A percentile compares a stretch with the other conserved stretches of the same genome.
These are phyloP conservation scores for Phytophthora pinifolia DNA, from an alignment of 352 stramenopile species.

Conservation along the genomic window DNA sequence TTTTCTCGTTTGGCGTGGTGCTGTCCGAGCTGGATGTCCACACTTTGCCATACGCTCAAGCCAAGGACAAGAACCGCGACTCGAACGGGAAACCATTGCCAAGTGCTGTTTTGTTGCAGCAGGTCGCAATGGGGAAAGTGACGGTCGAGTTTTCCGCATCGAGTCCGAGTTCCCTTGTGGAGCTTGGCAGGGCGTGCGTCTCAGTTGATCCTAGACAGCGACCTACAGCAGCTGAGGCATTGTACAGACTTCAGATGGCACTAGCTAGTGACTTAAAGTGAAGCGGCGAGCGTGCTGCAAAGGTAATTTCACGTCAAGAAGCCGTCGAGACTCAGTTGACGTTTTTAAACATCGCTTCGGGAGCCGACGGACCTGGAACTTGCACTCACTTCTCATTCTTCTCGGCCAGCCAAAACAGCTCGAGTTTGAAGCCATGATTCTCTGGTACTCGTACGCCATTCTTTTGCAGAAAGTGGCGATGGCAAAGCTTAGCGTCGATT, in stretches of 20 bases:
- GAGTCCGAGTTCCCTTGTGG: conserved; percentile 26
- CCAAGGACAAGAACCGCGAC: conserved; percentile 3
- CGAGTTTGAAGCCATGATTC: too few relatives aligned
- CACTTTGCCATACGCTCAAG: conserved; percentile 18
- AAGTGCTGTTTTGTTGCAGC: conserved; percentile 25
- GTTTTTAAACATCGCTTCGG: too few relatives aligned
- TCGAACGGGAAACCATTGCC: conserved; percentile 23
- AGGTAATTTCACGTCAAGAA: too few relatives aligned
- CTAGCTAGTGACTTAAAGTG: background rate
- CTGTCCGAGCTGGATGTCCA: conserved; percentile 37
- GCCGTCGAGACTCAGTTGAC: too few relatives aligned
- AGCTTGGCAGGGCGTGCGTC: conserved; percentile 29
- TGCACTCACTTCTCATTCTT: too few relatives aligned
- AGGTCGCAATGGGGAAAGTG: conserved; percentile 25
- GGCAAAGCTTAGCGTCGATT: too few relatives aligned
- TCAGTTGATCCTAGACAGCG: conserved; percentile 33
- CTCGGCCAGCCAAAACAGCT: too few relatives aligned
- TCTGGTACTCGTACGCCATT: too few relatives aligned
- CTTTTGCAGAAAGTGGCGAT: too few relatives aligned
- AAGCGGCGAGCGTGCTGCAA: too few relatives aligned
- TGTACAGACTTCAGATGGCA: conserved; percentile 39
- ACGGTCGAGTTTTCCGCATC: conserved; percentile 18
- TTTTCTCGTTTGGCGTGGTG: conserved; percentile 35
- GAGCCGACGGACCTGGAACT: too few relatives aligned
- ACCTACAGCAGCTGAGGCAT: conserved; percentile 44